Base-by-base conservation (phyloP, 2,329 filamentous ascomycete genomes). In the Tolypocladium album region DNA sequence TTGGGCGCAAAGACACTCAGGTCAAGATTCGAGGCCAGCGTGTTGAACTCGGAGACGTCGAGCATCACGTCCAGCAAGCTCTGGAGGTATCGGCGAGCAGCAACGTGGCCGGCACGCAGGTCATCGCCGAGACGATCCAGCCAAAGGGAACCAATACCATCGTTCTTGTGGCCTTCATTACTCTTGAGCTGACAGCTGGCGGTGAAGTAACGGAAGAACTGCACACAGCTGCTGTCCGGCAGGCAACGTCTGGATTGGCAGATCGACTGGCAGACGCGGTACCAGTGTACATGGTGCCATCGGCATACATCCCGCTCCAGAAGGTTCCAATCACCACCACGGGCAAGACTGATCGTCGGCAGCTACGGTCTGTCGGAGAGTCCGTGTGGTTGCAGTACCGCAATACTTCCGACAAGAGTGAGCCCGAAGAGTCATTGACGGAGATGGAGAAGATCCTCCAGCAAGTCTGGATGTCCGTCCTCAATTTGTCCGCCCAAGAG, bases 21-120 rank as follows among this genome's bases (percentile, higher is more conserved):
- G 75, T 84, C 57, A 84, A 84, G 66, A 68, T 85, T 15, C 74
- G 77, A 34, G 84, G 84, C 42, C 83, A 77, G 60, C 68, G 81
- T 57, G 70, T 82, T 59, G 84, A 79, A 67, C 72, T 80, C 0
- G 64, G 59, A 2, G 66, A 68, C 5, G 60, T 68, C 24, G 66
- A 68, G 59, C 60, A 56, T 17, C 56, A 62, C 17, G 59, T 61
- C 12, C 55, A 58, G 36, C 50, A 52, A 34, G 59, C 55, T 1
- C 39, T 63, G 3, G 57, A 56, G 20, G 3, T 58, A 11, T 40
- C 39, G 8, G 39, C 43, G 3, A 53, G 22, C 27, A 22, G 27
- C 13, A 58, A 53, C 6, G 31, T 57, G 13, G 31, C 58, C 20
- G 40, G 42, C 15, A 34, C 57, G 15, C 47, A 55, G n/a, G 60